Evolutionary conservation across 495 filamentous ascomycete genomes (phyloP).

Genomic region (Cercophora scortea): DNA sequence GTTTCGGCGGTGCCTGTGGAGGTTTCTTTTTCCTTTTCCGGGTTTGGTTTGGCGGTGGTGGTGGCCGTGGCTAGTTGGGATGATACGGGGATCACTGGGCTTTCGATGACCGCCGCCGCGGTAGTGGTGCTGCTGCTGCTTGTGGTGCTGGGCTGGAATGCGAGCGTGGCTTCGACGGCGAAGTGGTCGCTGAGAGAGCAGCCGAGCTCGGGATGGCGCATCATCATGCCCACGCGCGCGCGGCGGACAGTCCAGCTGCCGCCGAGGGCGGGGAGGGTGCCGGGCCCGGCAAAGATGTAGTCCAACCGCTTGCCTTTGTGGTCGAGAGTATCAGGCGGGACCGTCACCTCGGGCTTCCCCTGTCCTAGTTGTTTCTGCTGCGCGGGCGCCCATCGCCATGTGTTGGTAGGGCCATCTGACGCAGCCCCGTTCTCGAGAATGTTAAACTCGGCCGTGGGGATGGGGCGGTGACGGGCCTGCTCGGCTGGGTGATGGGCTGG

Average conservation of each 20-base stretch:
- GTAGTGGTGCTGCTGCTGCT: background rate
- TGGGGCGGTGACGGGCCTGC: conserved; percentile 40
- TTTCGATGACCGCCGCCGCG: background rate
- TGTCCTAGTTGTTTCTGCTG: conserved; percentile 49
- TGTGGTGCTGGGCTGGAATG: conserved; percentile 24
- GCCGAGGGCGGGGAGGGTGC: conserved; percentile 16
- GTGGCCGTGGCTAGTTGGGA: background rate
- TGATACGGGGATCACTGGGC: background rate
- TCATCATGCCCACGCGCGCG: conserved; percentile 69
- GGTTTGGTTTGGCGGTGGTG: background rate
- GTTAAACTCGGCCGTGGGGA: conserved; percentile 69
- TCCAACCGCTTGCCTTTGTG: conserved; percentile 79
- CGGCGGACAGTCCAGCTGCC: conserved; percentile 59
- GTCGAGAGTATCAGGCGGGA: conserved; percentile 53
- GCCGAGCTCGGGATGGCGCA: conserved; percentile 68
- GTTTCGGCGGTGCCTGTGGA: background rate
- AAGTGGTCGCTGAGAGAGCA: conserved; percentile 94
- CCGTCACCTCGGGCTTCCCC: conserved; percentile 36
- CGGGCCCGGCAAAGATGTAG: conserved; percentile 66
- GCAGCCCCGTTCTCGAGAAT: conserved; percentile 74
- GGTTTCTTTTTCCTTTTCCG: background rate
- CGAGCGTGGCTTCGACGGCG: conserved; percentile 64
- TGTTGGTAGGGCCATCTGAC: conserved; percentile 79
- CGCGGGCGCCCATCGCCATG: conserved; percentile 79
- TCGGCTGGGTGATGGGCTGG: conserved; percentile 59